These are phyloP conservation scores for Oryza glumipatula DNA, from an alignment of 176 grass and related monocot genomes.

Conservation along the genomic window DNA sequence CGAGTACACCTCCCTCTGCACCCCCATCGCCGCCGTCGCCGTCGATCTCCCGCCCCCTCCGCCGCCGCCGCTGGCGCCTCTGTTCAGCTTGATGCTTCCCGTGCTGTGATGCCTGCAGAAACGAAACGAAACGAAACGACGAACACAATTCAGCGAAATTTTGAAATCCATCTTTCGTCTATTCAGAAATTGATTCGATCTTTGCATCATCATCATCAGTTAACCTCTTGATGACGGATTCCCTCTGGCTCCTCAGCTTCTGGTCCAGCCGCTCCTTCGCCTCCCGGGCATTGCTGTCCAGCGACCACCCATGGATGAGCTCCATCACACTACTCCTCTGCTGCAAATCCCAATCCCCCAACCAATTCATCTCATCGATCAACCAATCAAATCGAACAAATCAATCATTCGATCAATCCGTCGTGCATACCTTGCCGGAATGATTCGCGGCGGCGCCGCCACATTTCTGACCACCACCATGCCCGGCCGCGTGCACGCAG, in stretches of 20 bases:
- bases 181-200: neutral
- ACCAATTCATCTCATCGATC: neutral
- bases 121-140: neutral
- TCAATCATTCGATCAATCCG: too few relatives aligned
- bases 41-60: neutral
- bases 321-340: constrained; percentile 57
- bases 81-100: constrained; percentile 57
- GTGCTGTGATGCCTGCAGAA: constrained; percentile 65
- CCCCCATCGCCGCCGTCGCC: constrained; percentile 3
- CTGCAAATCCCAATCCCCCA: constrained; percentile 30
- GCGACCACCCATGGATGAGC: constrained; percentile 53
- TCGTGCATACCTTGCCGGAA: constrained; percentile 29
- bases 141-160: neutral
- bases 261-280: constrained; percentile 90
- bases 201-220: too few relatives aligned
- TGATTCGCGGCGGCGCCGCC: constrained; percentile 4
- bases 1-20: constrained; percentile 79
- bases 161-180: neutral
- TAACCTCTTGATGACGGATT: constrained; percentile 59
- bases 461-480: constrained; percentile 32
- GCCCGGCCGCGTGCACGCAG: constrained; percentile 48
- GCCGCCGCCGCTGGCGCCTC: neutral
- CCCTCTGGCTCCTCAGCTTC: constrained; percentile 55
- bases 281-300: constrained; percentile 72
- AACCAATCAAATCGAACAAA: neutral